Conservation (phyloP, 192 early-diverging fungal genomes). For the Coemansia sp. region DNA sequence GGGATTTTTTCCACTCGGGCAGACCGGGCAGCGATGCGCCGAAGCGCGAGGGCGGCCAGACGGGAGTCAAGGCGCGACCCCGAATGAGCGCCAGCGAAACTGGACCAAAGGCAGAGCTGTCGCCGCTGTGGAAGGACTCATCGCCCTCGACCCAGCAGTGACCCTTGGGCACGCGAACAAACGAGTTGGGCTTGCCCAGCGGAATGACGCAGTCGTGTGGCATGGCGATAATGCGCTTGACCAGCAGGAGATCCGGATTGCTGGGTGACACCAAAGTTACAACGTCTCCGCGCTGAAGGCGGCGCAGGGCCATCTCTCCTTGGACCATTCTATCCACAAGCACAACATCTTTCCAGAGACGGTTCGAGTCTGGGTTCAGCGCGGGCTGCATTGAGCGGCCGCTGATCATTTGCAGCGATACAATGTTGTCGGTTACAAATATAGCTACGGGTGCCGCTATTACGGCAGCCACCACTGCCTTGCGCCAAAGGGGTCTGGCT, state of each 20-base stretch:
- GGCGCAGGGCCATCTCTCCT: slow-evolving; percentile 43
- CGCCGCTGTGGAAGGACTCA: slow-evolving; percentile 79
- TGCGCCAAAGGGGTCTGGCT: slow-evolving; percentile 9
- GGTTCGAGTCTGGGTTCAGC: slow-evolving; percentile 75
- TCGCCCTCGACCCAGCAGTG: slow-evolving; percentile 90
- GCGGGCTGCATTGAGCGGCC: slow-evolving; percentile 70
- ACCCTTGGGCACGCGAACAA: slow-evolving; percentile 70
- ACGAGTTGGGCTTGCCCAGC: slow-evolving; percentile 25
- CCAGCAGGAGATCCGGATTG: slow-evolving; percentile 69
- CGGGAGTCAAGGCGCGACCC: slow-evolving; percentile 60
- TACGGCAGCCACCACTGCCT: slow-evolving; percentile 14
- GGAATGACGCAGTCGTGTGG: slow-evolving; percentile 71
- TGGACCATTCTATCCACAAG: slow-evolving; percentile 64
- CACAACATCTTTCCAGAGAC: slow-evolving; percentile 66
- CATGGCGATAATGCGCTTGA: slow-evolving; percentile 85
- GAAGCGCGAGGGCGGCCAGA: slow-evolving; percentile 73
- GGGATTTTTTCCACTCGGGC: slow-evolving; percentile 46
- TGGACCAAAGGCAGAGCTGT: slow-evolving; percentile 81
- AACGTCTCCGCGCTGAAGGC: slow-evolving; percentile 65
- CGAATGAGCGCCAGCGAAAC: slow-evolving; percentile 71
- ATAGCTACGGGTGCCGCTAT: slow-evolving; percentile 23
- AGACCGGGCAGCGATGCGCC: slow-evolving; percentile 51
- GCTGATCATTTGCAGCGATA: slow-evolving; percentile 50
- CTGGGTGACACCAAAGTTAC: slow-evolving; percentile 68
- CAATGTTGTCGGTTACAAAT: slow-evolving; percentile 43